Evolutionary conservation across 768 basidiomycete species (phyloP).

Genomic region (Lactifluus subvellereus): DNA sequence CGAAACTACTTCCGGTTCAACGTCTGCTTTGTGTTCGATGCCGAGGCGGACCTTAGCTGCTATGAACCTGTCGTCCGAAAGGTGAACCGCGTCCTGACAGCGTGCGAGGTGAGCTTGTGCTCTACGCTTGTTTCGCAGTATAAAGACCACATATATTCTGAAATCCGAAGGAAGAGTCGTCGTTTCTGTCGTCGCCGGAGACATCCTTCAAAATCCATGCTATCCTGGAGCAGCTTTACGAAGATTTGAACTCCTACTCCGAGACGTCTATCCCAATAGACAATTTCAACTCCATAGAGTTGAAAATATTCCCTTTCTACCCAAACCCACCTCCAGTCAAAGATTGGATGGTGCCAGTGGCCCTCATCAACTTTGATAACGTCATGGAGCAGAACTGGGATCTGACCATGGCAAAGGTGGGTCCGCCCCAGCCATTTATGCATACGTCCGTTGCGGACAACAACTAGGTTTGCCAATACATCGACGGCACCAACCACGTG

Average conservation of each 20-base stretch:
- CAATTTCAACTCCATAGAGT: conserved; percentile 87
- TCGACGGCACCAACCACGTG: conserved; percentile 91
- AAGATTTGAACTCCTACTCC: conserved; percentile 95
- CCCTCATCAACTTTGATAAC: conserved; percentile 76
- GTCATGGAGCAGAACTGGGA: conserved; percentile 93
- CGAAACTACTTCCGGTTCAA: conserved; percentile 92
- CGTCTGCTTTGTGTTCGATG: conserved; percentile 93
- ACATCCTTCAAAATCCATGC: conserved; percentile 65
- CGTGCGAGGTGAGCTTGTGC: conserved; percentile 73
- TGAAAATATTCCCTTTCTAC: conserved; percentile 96
- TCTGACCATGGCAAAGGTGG: conserved; percentile 82
- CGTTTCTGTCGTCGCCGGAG: conserved; percentile 71
- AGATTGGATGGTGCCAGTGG: conserved; percentile 94
- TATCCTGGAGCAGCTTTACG: conserved; percentile 93
- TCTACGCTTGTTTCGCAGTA: background rate
- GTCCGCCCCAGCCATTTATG: background rate
- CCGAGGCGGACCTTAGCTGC: conserved; percentile 84
- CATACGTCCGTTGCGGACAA: conserved; percentile 4
- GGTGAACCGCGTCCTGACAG: conserved; percentile 79
- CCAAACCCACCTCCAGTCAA: conserved; percentile 86
- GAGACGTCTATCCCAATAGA: conserved; percentile 92
- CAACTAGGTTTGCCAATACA: conserved; percentile 62
- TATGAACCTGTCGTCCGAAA: conserved; percentile 96
- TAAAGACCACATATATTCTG: background rate
- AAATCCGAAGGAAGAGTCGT: conserved; percentile 68